Evolutionary conservation across 1,284 basidiomycete genomes (phyloP), one percentile per base, ranked within the genome.

Genomic region (Ustilago hordei): DNA sequence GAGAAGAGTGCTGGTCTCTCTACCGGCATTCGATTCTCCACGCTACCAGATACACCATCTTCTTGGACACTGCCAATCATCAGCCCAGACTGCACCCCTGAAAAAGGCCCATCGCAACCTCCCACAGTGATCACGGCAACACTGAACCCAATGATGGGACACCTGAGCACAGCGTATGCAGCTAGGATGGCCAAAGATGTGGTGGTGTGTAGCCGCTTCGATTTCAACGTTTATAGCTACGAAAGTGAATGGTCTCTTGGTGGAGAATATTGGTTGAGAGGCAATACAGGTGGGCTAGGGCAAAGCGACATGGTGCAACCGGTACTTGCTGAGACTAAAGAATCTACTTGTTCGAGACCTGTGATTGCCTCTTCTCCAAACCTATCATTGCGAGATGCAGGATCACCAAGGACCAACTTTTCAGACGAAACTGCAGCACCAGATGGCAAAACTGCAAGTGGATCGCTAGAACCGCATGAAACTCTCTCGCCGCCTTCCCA

Each of bases 221-320:
- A 98, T 84, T 95, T 98, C 87, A 99, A 99, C 82, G 91, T 96
- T 32, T 98, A 97, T 85, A 95, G 93, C 84, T 98, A 96, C 87
- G 95, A 97, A 81, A 95, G 93, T 83, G 95, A 98, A 85, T 93
- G 95, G 91, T 92, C 93, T 5, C 89, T 98, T 87, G 96, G 84
- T 1, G 79, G 65, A 3, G 84, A 86, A 66, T 86, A 84, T 61
- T 81, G 81, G 74, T 56, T 86, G 38, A 39, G 69, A 13, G 45
- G 43, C 8, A 31, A 45, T 15, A 36, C n/a, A 4, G 17, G 1
- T 4, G 38, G 13, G 0, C 17, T 12, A 15, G 8, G 9, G n/a
- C 56, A 34, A 19, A 28, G 7, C 5, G 41, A 39, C 23, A 28
- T 28, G 31, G 53, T 2, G 57, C n/a, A 34, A 28, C 11, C 11